phyloP scores from a whole-genome alignment of 306 rosid genomes.

The Casuarina cunninghamiana region DNA sequence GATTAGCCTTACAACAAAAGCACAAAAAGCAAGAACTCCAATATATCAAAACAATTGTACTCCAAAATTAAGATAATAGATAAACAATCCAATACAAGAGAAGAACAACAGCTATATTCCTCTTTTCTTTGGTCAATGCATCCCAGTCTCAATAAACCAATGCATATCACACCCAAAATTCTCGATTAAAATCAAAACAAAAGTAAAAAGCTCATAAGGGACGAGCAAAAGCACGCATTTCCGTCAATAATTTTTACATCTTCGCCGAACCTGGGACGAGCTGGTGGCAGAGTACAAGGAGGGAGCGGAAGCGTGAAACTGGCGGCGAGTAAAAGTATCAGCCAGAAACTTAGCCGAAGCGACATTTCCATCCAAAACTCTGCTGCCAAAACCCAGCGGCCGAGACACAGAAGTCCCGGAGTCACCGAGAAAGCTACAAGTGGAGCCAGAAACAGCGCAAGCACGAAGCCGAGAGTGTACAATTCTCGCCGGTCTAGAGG shows the following conservation, averaged over 20 bases:
- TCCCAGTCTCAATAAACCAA: background rate
- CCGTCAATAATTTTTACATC: too few relatives aligned
- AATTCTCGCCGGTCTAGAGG: slow-evolving; percentile 22
- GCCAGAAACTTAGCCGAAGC: slow-evolving; percentile 57
- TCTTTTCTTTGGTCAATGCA: background rate
- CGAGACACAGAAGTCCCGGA: slow-evolving; percentile 23
- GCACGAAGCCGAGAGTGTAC: slow-evolving; percentile 35
- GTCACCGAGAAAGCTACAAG: slow-evolving; percentile 15
- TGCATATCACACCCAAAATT: background rate
- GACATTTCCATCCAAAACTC: slow-evolving; percentile 27
- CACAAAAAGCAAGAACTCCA: background rate
- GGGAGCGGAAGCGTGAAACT: slow-evolving; percentile 59
- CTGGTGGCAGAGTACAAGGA: slow-evolving; percentile 41
- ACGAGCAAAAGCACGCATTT: background rate
- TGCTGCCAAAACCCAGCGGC: slow-evolving; percentile 19
- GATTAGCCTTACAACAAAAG: slow-evolving; percentile 51
- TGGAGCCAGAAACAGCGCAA: slow-evolving; percentile 14
- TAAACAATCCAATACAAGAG: background rate
- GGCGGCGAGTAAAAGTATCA: slow-evolving; percentile 58
- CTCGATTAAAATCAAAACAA: background rate
- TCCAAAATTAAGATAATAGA: background rate
- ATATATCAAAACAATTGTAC: background rate
- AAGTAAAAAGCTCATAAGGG: background rate
- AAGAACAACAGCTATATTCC: background rate
- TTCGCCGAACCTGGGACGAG: slow-evolving; percentile 56